Evolutionary conservation across 106 monocot genomes (phyloP).

Genomic region (Dendrobium officinale): DNA sequence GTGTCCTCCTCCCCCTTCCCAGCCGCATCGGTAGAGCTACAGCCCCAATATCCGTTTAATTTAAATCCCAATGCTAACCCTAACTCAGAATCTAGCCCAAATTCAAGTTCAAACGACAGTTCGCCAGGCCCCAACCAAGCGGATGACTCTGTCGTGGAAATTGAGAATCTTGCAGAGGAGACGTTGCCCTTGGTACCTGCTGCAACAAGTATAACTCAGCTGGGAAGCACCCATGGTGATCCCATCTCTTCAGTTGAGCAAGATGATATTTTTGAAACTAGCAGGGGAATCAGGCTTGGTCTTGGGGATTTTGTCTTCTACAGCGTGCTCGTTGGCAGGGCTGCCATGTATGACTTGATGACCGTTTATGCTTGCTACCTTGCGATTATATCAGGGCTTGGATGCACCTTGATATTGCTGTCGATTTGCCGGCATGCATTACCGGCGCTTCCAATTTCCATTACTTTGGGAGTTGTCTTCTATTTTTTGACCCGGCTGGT

Average conservation of each 20-base stretch:
- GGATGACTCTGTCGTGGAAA: constrained; percentile 23
- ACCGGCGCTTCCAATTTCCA: constrained; percentile 91
- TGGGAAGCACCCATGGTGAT: not conserved
- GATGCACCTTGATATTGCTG: constrained; percentile 79
- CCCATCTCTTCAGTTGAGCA: not conserved
- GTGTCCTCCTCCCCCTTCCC: constrained; percentile 2
- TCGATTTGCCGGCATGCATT: constrained; percentile 60
- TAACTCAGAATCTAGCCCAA: not conserved
- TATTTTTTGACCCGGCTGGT: constrained; percentile 84
- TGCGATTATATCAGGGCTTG: constrained; percentile 78
- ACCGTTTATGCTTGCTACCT: constrained; percentile 95
- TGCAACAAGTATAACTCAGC: constrained; percentile 1
- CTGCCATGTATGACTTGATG: constrained; percentile 95
- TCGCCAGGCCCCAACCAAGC: not conserved
- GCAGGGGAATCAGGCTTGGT: constrained; percentile 68
- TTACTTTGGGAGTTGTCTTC: constrained; percentile 65
- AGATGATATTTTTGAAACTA: constrained; percentile 20
- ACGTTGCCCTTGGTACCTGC: constrained; percentile 27
- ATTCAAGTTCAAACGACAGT: not conserved
- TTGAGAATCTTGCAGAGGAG: constrained; percentile 33
- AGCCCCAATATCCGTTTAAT: constrained; percentile 12
- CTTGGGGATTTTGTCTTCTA: constrained; percentile 94
- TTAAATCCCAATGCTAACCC: not conserved
- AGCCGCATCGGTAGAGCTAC: constrained; percentile 32
- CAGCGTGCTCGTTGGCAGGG: constrained; percentile 90